These are phyloP conservation scores for Pseudogymnoascus sp. DNA, from an alignment of 2,329 filamentous ascomycete species.

Conservation along the genomic window DNA sequence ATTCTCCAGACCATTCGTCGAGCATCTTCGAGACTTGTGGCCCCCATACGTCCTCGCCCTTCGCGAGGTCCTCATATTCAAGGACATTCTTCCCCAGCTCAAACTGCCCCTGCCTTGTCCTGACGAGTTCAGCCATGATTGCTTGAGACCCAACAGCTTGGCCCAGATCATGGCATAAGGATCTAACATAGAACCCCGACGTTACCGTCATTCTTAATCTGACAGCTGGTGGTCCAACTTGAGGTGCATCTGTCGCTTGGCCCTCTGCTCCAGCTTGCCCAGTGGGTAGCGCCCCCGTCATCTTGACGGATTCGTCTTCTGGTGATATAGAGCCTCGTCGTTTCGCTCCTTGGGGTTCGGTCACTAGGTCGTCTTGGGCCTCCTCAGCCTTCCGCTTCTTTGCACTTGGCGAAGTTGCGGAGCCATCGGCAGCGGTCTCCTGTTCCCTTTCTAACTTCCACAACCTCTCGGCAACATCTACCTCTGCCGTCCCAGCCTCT, in stretches of 20 bases:
- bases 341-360: slow-evolving; percentile 23
- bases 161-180: slow-evolving; percentile 86
- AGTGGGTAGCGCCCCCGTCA: slow-evolving; percentile 27
- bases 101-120: slow-evolving; percentile 76
- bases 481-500: slow-evolving; percentile 69
- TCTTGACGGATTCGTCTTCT: slow-evolving; percentile 19
- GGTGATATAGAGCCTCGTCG: slow-evolving; percentile 15
- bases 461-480: slow-evolving; percentile 65
- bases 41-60: slow-evolving; percentile 75
- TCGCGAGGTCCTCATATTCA: slow-evolving; percentile 67
- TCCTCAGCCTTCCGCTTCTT: slow-evolving; percentile 27
- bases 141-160: slow-evolving; percentile 71
- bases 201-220: slow-evolving; percentile 86
- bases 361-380: slow-evolving; percentile 26
- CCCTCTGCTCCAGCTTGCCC: slow-evolving; percentile 18
- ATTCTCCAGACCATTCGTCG: slow-evolving; percentile 25
- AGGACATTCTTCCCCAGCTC: slow-evolving; percentile 66
- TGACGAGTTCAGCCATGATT: slow-evolving; percentile 76
- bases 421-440: slow-evolving; percentile 29
- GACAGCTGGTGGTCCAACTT: slow-evolving; percentile 63
- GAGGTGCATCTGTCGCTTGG: slow-evolving; percentile 12
- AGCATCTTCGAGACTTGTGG: slow-evolving; percentile 60
- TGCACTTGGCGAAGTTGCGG: slow-evolving; percentile 28
- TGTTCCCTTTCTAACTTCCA: slow-evolving; percentile 52
- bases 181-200: slow-evolving; percentile 94